Base-by-base conservation (phyloP, 2,329 filamentous ascomycete species). In the Botrytis pseudocinerea region DNA sequence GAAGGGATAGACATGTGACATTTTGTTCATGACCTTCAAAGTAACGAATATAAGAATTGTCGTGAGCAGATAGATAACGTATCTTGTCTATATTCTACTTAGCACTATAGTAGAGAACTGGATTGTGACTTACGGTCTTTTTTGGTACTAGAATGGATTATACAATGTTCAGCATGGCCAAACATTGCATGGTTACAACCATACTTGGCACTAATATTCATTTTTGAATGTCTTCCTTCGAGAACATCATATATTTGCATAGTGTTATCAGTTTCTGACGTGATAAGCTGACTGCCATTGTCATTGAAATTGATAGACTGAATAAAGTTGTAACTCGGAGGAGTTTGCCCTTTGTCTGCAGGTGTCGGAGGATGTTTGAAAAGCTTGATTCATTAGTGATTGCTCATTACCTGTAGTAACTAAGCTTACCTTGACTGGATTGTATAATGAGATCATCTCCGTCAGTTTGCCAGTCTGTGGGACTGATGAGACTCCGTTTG, bases 291-390 rank as follows among this genome's bases (percentile, higher is more conserved):
- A 82, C 98, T 94, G 82, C 96, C 96, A 61, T 93, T 92, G 84
- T 98, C 95, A 82, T 98, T 95, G 81, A 97, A 99, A 84, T 99
- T 95, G 78, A 99, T 89, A 2, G 95, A 98, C 14, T 96, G 92
- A 74, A 98, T 90, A 76, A 90, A 87, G 6, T 91, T 89, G 69
- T 86, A 75, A 61, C 72, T 62, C 48, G 75, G 66, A 12, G 63
- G 65, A 46, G 76, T 68, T 72, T 75, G 76, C 32, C 75, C 73
- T 44, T 72, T 85, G 82, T 73, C 84, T 83, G 73, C 83, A 83
- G 64, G 87, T 84, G 74, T 83, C 82, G 69, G 88, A 28, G 89
- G 85, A 73, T 89, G 86, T 63, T 85, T 85, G 77, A 92, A 91
- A 28, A 91, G 87, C 87, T 90, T 73, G n/a, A 65, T 59, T 14